Evolutionary conservation across 1,284 basidiomycete genomes (phyloP), one percentile per base, ranked within the genome.

Genomic region (Austroboletus niveus): DNA sequence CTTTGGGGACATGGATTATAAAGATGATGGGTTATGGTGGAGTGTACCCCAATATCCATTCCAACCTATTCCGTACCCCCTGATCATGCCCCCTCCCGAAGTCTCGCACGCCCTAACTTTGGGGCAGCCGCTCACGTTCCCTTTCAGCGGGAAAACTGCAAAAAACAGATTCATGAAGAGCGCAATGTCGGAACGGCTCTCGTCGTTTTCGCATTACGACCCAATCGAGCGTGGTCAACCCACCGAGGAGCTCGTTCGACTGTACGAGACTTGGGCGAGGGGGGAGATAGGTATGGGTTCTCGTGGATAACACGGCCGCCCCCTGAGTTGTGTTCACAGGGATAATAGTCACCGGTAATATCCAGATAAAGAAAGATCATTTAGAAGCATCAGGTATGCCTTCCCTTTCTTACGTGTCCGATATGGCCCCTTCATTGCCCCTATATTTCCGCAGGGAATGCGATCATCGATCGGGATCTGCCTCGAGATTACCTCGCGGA

Each of bases 91-190:
- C 29, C 39, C 54, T 8, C 57, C 52, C 15, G 58, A 55, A 38
- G 44, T 50, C 24, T 22, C 58, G 11, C 44, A 59, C 48, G 55
- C 60, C 22, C 45, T 55, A 20, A 65, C 54, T 9, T 54, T 64
- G 50, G 58, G 58, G 4, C 63, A 70, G 40, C 46, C 59, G 4
- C 43, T 68, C 15, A 60, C 52, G 3, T 69, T 68, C 43, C 57
- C 68, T 6, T 68, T 68, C 45, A 71, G 65, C 45, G 57, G 63
- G 14, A 69, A 62, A 54, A 57, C 38, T 0, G 55, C 66, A 2
- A 70, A 57, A 53, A 68, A 68, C 52, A 71, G 51, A 48, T n/a
- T 68, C 45, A 57, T 68, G 68, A 68, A 68, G 53, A 70, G 69
- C 47, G 65, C 65, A 1, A 68, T 68, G 65, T 68, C 65, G 7